Conservation (phyloP, 306 rosid species). For the Sesbania bispinosa region DNA sequence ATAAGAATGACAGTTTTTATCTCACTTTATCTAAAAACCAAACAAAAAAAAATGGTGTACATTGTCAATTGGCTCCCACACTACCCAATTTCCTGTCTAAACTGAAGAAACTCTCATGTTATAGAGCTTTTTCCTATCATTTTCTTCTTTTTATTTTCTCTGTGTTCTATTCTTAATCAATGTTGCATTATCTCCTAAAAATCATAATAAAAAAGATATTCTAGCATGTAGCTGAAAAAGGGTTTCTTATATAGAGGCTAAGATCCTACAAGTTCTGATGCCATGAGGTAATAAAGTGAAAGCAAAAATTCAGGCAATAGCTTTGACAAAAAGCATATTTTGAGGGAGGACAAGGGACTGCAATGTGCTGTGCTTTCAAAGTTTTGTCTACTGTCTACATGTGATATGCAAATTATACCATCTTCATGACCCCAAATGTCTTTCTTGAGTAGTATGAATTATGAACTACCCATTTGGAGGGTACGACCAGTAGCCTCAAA, state of each 20-base stretch:
- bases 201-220: neutral
- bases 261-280: slow-evolving; percentile 9
- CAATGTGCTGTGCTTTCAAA: neutral
- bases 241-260: slow-evolving; percentile 23
- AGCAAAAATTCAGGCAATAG: slow-evolving; percentile 12
- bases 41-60: neutral
- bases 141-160: neutral
- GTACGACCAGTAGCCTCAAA: neutral
- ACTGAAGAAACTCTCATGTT: neutral
- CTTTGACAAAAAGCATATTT: slow-evolving; percentile 12
- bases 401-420: neutral
- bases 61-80: neutral
- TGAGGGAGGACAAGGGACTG: neutral
- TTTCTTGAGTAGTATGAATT: neutral
- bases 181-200: neutral
- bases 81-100: neutral
- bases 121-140: neutral
- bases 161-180: neutral
- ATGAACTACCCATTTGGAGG: neutral
- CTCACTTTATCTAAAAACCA: neutral
- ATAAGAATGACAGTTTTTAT: neutral
- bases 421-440: neutral
- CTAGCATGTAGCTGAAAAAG: neutral
- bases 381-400: neutral
- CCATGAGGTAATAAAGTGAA: slow-evolving; percentile 13